These are phyloP conservation scores for Leishmania braziliensis DNA, from an alignment of 208 protist genomes.

Conservation along the genomic window DNA sequence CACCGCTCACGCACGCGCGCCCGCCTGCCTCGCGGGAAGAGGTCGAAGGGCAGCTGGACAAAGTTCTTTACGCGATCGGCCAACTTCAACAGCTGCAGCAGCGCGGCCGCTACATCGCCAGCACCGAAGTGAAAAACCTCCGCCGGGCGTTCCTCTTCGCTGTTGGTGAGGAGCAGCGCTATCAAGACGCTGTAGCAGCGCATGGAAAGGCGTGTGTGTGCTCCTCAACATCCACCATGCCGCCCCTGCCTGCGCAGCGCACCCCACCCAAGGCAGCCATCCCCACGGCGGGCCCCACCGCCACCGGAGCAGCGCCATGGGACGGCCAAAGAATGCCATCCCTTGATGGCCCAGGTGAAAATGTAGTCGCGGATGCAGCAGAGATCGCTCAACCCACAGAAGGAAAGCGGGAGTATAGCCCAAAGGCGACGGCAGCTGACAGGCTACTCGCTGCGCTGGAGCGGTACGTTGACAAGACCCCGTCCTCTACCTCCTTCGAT, in stretches of 20 bases:
- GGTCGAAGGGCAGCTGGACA: constrained; percentile 58
- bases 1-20: constrained; percentile 18
- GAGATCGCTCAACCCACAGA: neutral
- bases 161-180: constrained; percentile 37
- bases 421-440: constrained; percentile 37
- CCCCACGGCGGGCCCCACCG: neutral
- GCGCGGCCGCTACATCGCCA: constrained; percentile 41
- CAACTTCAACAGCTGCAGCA: constrained; percentile 51
- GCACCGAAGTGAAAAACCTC: constrained; percentile 53
- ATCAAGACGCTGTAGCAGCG: constrained; percentile 10
- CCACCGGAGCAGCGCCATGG: neutral
- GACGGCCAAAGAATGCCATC: too few species aligned
- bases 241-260: neutral
- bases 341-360: neutral
- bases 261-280: neutral
- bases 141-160: constrained; percentile 62
- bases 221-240: constrained; percentile 2
- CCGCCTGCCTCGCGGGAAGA: constrained; percentile 40
- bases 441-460: constrained; percentile 48
- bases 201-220: constrained; percentile 3
- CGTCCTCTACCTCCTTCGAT: constrained; percentile 33
- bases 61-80: constrained; percentile 47
- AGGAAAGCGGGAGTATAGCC: constrained; percentile 23
- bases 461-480: constrained; percentile 37
- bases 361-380: neutral